Conservation (phyloP, 2,329 filamentous ascomycete genomes). For the Sarocladium brachiariae region DNA sequence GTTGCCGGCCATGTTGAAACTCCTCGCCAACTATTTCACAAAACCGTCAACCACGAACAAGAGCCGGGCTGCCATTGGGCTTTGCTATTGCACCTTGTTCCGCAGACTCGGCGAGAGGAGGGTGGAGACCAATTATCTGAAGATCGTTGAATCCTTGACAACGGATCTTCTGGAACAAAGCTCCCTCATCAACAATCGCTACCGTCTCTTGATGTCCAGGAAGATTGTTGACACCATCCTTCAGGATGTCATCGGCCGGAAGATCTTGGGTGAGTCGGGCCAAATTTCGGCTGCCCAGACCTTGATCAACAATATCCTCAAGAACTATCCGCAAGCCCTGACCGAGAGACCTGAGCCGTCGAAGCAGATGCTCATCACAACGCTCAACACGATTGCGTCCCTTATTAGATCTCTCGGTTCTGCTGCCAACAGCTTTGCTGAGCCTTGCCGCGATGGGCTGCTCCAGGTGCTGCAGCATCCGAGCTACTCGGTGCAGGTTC, state of each 20-base stretch:
- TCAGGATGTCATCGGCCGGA: slow-evolving; percentile 73
- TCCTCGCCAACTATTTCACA: slow-evolving; percentile 74
- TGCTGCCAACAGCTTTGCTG: slow-evolving; percentile 71
- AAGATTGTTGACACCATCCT: slow-evolving; percentile 79
- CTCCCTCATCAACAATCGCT: slow-evolving; percentile 75
- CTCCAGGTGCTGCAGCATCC: slow-evolving; percentile 89
- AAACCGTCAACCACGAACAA: slow-evolving; percentile 72
- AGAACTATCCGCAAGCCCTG: slow-evolving; percentile 86
- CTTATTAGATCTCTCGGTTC: slow-evolving; percentile 76
- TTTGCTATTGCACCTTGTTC: slow-evolving; percentile 81
- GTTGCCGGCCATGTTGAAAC: slow-evolving; percentile 69
- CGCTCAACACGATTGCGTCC: slow-evolving; percentile 71
- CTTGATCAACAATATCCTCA: slow-evolving; percentile 81
- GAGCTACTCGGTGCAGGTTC: slow-evolving; percentile 92
- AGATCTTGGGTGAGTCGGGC: slow-evolving; percentile 82
- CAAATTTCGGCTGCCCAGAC: slow-evolving; percentile 76
- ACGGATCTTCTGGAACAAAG: slow-evolving; percentile 71
- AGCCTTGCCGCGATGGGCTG: slow-evolving; percentile 77
- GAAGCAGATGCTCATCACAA: slow-evolving; percentile 75
- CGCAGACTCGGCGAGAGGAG: slow-evolving; percentile 71
- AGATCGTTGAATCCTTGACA: slow-evolving; percentile 75
- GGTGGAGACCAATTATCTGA: slow-evolving; percentile 76
- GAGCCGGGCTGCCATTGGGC: slow-evolving; percentile 72
- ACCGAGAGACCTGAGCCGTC: slow-evolving; percentile 83
- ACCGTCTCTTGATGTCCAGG: slow-evolving; percentile 76